phyloP scores from a whole-genome alignment of 2,329 filamentous ascomycete species.

The Pseudofabraea citricarpa region DNA sequence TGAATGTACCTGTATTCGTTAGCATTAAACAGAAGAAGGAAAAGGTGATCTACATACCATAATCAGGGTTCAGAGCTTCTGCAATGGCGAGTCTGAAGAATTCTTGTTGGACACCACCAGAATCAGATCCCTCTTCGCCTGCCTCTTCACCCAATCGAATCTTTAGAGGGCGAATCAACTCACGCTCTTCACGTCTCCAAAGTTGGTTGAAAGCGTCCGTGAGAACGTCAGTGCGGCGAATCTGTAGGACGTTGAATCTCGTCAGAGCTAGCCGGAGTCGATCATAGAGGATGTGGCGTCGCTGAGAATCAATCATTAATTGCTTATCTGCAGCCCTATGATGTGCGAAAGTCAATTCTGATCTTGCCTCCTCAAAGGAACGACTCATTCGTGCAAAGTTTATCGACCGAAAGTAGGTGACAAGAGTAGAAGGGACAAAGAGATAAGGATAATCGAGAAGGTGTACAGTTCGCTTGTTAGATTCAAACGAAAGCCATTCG shows the following conservation, averaged over 20 bases:
- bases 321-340: constrained; percentile 46
- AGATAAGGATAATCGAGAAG: constrained; percentile 77
- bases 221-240: constrained; percentile 63
- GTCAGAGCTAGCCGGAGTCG: constrained; percentile 62
- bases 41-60: constrained; percentile 56
- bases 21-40: too few relatives aligned
- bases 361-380: constrained; percentile 66
- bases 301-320: constrained; percentile 50
- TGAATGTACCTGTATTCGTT: constrained; percentile 57
- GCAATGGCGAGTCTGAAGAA: constrained; percentile 84
- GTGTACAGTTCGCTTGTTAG: constrained; percentile 62
- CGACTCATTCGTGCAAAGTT: constrained; percentile 85
- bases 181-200: constrained; percentile 78
- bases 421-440: constrained; percentile 66
- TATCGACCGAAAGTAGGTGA: constrained; percentile 81
- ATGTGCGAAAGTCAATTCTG: constrained; percentile 50
- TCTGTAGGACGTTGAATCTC: constrained; percentile 66
- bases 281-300: constrained; percentile 57
- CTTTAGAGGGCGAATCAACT: constrained; percentile 81
- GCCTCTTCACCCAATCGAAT: constrained; percentile 77
- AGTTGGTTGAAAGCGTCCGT: constrained; percentile 79
- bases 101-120: constrained; percentile 93
- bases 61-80: constrained; percentile 72
- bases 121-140: constrained; percentile 87
- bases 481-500: constrained; percentile 60